phyloP scores from a whole-genome alignment of 2,329 filamentous ascomycete genomes.

The Hypomyces rosellus region DNA sequence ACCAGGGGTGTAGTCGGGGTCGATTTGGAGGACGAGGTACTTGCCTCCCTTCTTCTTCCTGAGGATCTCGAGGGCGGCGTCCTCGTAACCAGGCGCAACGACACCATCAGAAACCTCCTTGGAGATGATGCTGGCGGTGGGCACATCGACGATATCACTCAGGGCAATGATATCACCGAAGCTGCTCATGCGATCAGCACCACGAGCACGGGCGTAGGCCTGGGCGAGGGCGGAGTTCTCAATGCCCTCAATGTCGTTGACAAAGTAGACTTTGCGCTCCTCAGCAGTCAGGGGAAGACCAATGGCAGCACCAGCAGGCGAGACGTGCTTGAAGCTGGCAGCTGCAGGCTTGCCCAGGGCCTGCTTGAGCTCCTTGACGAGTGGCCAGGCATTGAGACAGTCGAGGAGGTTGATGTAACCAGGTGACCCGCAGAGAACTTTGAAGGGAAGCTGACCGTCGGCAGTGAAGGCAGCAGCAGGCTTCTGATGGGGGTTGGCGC shows the following conservation, averaged over 20 bases:
- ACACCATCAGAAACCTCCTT: conserved; percentile 97
- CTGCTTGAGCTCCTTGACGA: conserved; percentile 92
- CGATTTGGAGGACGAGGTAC: conserved; percentile 94
- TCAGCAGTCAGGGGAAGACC: conserved; percentile 78
- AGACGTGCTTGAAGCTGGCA: conserved; percentile 98
- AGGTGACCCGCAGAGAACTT: conserved; percentile 80
- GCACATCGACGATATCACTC: conserved; percentile 81
- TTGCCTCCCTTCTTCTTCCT: conserved; percentile 98
- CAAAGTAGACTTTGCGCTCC: conserved; percentile 97
- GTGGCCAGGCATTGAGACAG: conserved; percentile 90
- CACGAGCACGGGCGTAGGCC: conserved; percentile 90
- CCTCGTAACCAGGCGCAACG: conserved; percentile 80
- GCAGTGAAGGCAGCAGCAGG: conserved; percentile 78
- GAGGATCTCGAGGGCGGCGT: conserved; percentile 81
- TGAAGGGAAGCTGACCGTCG: conserved; percentile 79
- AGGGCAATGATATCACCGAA: conserved; percentile 96
- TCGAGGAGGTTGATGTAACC: conserved; percentile 98
- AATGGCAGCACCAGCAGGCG: conserved; percentile 90
- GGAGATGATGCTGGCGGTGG: conserved; percentile 95
- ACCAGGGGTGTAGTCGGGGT: conserved; percentile 74
- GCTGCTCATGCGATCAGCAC: conserved; percentile 96
- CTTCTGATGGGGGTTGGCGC: conserved; percentile 97
- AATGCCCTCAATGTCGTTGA: conserved; percentile 87
- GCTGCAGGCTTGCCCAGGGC: conserved; percentile 84
- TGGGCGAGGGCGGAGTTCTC: conserved; percentile 82